phyloP scores from a whole-genome alignment of 805 yeast species.

The Lachancea nothofagi region DNA sequence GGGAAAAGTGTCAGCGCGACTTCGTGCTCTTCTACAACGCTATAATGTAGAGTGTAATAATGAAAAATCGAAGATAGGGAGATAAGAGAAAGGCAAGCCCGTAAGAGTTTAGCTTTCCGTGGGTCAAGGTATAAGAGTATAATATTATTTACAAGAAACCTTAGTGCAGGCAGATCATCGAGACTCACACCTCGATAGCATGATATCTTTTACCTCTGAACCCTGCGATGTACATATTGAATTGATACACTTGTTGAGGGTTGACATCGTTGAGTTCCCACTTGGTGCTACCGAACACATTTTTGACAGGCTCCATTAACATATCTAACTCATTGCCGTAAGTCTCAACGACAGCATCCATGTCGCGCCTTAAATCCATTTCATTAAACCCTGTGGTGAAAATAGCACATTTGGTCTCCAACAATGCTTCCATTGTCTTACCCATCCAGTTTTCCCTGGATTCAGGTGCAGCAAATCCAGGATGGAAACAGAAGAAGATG shows the following conservation, averaged over 20 bases:
- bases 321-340: conserved; percentile 76
- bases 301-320: conserved; percentile 65
- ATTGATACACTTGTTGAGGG: conserved; percentile 91
- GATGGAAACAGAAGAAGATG: conserved; percentile 89
- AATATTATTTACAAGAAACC: conserved; percentile 11
- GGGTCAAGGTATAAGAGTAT: conserved; percentile 1
- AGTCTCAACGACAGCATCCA: conserved; percentile 59
- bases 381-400: conserved; percentile 87
- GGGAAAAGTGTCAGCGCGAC: conserved; percentile 88
- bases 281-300: conserved; percentile 78
- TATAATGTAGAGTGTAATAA: conserved; percentile 38
- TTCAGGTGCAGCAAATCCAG: conserved; percentile 84
- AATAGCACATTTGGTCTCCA: conserved; percentile 90
- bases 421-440: conserved; percentile 74
- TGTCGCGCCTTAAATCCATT: conserved; percentile 63
- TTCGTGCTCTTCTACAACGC: conserved; percentile 56
- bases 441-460: conserved; percentile 83
- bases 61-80: conserved; percentile 17
- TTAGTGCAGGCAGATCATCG: not conserved
- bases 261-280: conserved; percentile 90
- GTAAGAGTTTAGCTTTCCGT: conserved; percentile 1
- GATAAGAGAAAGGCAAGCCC: too few relatives aligned
- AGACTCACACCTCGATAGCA: conserved; percentile 46
- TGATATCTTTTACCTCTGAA: conserved; percentile 96
- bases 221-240: conserved; percentile 84